Evolutionary conservation across 352 stramenopile species (phyloP).

Genomic region (Phytophthora hibernalis): DNA sequence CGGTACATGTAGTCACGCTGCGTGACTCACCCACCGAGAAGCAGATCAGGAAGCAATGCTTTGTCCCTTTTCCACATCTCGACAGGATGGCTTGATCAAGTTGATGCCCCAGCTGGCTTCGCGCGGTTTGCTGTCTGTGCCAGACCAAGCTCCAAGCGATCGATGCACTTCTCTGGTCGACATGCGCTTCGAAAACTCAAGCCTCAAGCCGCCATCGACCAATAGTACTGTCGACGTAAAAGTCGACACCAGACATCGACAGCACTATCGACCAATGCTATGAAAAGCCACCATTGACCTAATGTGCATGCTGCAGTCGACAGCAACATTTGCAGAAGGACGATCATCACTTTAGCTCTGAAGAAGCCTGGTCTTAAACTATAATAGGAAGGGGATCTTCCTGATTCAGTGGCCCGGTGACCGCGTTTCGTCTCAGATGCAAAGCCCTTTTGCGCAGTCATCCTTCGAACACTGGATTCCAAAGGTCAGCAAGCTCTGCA

Average conservation of each 20-base stretch:
- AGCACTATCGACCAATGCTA: no score
- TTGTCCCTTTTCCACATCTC: constrained; percentile 14
- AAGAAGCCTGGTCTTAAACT: constrained; percentile 2
- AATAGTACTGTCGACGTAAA: no score
- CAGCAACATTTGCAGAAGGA: no score
- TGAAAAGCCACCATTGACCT: no score
- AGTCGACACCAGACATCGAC: no score
- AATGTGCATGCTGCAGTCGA: no score
- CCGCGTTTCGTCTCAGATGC: constrained; percentile 26
- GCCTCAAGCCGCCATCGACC: not conserved
- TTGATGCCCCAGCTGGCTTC: constrained; percentile 17
- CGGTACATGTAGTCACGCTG: not conserved
- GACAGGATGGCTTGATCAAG: constrained; percentile 26
- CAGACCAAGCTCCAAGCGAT: not conserved
- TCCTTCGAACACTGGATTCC: constrained; percentile 9
- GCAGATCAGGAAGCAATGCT: not conserved
- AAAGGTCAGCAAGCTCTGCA: not conserved
- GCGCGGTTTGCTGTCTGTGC: not conserved
- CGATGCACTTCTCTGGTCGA: not conserved
- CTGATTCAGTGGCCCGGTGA: no score
- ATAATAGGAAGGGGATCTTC: no score
- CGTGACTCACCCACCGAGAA: not conserved
- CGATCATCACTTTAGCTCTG: no score
- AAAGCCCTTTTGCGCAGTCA: constrained; percentile 19
- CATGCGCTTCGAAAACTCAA: constrained; percentile 6